Percentiles rank a stretch among this genome's conserved stretches.
phyloP scores from a whole-genome alignment of 163 green algal genomes.

The Chloromonas sp. region DNA sequence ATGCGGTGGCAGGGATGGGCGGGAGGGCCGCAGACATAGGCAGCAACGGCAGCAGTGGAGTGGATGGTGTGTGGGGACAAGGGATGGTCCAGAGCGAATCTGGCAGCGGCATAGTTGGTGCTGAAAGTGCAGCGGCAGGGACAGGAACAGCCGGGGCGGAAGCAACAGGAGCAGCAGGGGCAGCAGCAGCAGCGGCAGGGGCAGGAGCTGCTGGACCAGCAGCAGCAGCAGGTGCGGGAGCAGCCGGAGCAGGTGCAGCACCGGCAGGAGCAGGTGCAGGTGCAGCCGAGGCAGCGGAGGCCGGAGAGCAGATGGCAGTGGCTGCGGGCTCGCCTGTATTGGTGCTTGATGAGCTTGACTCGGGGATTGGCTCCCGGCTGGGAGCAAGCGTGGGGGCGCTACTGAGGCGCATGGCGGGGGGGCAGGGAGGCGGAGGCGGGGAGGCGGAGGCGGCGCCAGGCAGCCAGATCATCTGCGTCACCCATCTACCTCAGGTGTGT shows the following conservation, averaged over 20 bases:
- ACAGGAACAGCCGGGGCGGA: too few relatives aligned
- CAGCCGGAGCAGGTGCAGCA: neutral
- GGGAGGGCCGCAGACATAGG: too few relatives aligned
- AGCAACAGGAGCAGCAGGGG: slow-evolving; percentile 6
- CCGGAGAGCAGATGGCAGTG: neutral
- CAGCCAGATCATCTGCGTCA: slow-evolving; percentile 79
- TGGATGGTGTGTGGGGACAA: too few relatives aligned
- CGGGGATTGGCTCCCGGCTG: slow-evolving; percentile 69
- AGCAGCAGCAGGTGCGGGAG: slow-evolving; percentile 1
- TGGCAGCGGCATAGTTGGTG: too few relatives aligned
- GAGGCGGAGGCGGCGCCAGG: slow-evolving; percentile 13
- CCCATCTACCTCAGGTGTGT: slow-evolving; percentile 72
- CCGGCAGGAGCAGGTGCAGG: neutral
- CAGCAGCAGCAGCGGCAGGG: slow-evolving; percentile 8
- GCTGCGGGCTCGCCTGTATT: slow-evolving; percentile 45
- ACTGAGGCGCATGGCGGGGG: slow-evolving; percentile 54
- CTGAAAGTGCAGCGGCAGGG: too few relatives aligned
- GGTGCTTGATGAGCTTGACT: slow-evolving; percentile 86
- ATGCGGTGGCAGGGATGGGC: too few relatives aligned
- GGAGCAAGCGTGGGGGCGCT: slow-evolving; percentile 61
- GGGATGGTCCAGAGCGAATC: too few relatives aligned
- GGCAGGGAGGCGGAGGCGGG: neutral
- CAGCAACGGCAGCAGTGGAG: too few relatives aligned
- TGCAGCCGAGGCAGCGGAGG: neutral
- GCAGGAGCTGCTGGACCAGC: neutral